A percentile compares a stretch with the other conserved stretches of the same genome.
Conservation (phyloP, 169 alveolate species). For the Eimeria tenella region DNA sequence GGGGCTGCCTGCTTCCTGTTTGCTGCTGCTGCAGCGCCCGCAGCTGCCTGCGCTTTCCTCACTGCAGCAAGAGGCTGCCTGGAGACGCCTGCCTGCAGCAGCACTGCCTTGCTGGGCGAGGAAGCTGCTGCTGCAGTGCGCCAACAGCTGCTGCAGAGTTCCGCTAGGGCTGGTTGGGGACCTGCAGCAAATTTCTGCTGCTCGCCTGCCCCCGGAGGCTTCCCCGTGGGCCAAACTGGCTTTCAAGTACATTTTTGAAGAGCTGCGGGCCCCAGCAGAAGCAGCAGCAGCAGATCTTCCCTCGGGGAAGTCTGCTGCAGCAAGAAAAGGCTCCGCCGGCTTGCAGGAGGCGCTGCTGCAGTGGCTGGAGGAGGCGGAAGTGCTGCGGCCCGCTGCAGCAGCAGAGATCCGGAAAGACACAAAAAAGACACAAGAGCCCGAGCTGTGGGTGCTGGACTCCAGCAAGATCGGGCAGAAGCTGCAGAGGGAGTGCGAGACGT, state of each 20-base stretch:
- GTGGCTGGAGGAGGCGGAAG: constrained; percentile 58
- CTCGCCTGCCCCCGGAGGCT: background rate
- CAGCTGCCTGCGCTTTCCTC: constrained; percentile 19
- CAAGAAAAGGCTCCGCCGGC: background rate
- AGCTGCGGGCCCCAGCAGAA: background rate
- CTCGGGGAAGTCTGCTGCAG: background rate
- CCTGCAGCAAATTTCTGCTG: constrained; percentile 31
- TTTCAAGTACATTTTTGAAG: constrained; percentile 47
- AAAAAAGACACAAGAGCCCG: background rate
- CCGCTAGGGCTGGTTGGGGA: constrained; percentile 51
- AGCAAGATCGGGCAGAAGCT: background rate
- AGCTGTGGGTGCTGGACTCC: constrained; percentile 46
- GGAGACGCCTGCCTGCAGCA: constrained; percentile 5
- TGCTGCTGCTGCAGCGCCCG: constrained; percentile 16
- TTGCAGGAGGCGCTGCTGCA: constrained; percentile 25
- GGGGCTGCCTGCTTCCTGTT: constrained; percentile 57
- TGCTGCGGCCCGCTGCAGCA: background rate
- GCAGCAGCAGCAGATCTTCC: background rate
- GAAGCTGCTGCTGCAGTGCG: constrained; percentile 28
- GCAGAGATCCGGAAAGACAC: background rate
- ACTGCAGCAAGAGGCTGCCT: background rate
- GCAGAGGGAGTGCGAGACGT: background rate
- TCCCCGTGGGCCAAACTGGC: constrained; percentile 61
- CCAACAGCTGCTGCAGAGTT: constrained; percentile 66
- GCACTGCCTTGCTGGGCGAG: background rate